A percentile compares a stretch with the other conserved stretches of the same genome.
phyloP scores from a whole-genome alignment of 257 asterid species.

The Nicotiana noctiflora region DNA sequence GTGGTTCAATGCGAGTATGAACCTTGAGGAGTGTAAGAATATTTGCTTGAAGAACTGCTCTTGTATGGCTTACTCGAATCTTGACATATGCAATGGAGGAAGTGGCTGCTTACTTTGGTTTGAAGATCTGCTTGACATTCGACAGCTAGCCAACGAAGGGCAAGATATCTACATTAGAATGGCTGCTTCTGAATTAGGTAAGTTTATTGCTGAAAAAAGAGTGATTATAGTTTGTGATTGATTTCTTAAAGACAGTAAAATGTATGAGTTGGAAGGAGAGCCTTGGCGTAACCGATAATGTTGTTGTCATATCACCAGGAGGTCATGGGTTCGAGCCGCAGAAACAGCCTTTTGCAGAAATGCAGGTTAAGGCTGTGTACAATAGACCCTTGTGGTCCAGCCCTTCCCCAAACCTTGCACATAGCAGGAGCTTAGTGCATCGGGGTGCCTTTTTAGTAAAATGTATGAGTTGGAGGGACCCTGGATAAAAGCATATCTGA shows the following conservation, averaged over 20 bases:
- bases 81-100: slow-evolving; percentile 18
- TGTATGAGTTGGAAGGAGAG: neutral
- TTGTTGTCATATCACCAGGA: too few species aligned
- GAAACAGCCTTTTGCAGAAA: too few species aligned
- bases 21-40: slow-evolving; percentile 7
- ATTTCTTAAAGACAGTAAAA: neutral
- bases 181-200: slow-evolving; percentile 18
- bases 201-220: neutral
- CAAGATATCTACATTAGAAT: slow-evolving; percentile 23
- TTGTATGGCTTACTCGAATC: slow-evolving; percentile 26
- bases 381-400: too few species aligned
- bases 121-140: slow-evolving; percentile 21
- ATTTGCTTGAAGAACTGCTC: slow-evolving; percentile 19
- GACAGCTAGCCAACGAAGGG: slow-evolving; percentile 6
- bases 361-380: too few species aligned
- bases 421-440: too few species aligned
- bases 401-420: too few species aligned
- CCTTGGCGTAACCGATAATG: too few species aligned
- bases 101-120: slow-evolving; percentile 30
- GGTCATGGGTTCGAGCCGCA: too few species aligned
- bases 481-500: neutral
- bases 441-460: neutral
- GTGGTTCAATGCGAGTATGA: slow-evolving; percentile 3
- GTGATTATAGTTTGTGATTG: neutral
- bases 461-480: neutral